Conservation (phyloP, 1,284 basidiomycete genomes). For the Cryptococcus sp. region DNA sequence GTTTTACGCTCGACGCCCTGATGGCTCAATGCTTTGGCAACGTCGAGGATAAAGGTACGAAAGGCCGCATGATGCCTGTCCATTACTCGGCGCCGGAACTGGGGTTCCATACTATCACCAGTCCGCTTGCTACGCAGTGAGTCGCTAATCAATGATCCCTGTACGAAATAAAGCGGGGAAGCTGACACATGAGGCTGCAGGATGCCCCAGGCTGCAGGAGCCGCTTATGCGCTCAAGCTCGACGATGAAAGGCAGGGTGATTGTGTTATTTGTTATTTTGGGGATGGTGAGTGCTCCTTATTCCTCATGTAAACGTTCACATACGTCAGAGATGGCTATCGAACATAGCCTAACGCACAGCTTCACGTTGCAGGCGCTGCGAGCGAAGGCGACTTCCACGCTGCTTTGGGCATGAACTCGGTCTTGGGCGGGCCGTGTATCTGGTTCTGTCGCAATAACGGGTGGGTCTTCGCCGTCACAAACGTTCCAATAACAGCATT, state of each 20-base stretch:
- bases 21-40: slow-evolving; percentile 91
- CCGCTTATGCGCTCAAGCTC: slow-evolving; percentile 83
- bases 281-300: slow-evolving; percentile 56
- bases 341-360: background rate
- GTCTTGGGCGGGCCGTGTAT: slow-evolving; percentile 54
- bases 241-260: slow-evolving; percentile 71
- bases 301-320: too few relatives aligned
- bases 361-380: slow-evolving; percentile 48
- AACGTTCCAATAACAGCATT: too few relatives aligned
- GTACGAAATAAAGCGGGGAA: background rate
- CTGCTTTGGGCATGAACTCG: slow-evolving; percentile 57
- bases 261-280: slow-evolving; percentile 88
- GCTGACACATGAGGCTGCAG: slow-evolving; percentile 12
- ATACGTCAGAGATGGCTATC: background rate
- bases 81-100: slow-evolving; percentile 82
- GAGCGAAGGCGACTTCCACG: slow-evolving; percentile 61
- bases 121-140: slow-evolving; percentile 83
- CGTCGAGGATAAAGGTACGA: slow-evolving; percentile 74
- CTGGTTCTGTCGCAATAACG: slow-evolving; percentile 54
- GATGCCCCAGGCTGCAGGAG: slow-evolving; percentile 92
- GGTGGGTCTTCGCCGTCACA: slow-evolving; percentile 37
- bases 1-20: slow-evolving; percentile 68
- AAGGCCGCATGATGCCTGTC: slow-evolving; percentile 86
- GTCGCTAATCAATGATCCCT: slow-evolving; percentile 1
- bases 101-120: slow-evolving; percentile 93